Evolutionary conservation across 345 rosid genomes (phyloP).

Genomic region (Orychophragmus violaceus): DNA sequence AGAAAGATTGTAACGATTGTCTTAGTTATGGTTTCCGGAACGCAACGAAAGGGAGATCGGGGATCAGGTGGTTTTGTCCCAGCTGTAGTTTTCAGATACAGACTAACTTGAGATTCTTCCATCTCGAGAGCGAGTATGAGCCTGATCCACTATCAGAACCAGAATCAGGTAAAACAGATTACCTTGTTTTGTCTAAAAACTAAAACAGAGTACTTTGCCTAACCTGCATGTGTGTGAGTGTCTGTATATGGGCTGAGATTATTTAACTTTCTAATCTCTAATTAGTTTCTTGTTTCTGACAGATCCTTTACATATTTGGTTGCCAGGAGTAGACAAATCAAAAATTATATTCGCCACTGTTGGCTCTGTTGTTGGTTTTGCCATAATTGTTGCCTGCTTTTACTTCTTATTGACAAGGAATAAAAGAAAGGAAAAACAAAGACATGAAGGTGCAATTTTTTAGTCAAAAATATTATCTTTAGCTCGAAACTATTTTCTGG

Average conservation of each 20-base stretch:
- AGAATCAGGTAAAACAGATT: neutral
- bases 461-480: neutral
- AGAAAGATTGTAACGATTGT: neutral
- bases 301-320: neutral
- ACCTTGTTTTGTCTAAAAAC: neutral
- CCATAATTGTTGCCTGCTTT: neutral
- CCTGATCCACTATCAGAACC: neutral
- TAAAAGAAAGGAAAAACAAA: conserved; percentile 2
- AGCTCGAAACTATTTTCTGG: neutral
- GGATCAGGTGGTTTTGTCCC: neutral
- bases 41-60: neutral
- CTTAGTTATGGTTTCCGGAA: neutral
- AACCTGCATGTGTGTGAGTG: too few relatives aligned
- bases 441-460: neutral
- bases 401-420: conserved; percentile 11
- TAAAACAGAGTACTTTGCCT: neutral
- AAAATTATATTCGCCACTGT: neutral
- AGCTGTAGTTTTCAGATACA: conserved; percentile 1
- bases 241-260: too few relatives aligned
- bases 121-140: neutral
- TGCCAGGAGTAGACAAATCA: neutral
- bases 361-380: conserved; percentile 1
- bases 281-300: neutral
- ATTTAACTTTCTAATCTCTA: neutral
- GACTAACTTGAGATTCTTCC: neutral